Base-by-base conservation (phyloP, 2,329 filamentous ascomycete species). In the Trichoderma oligosporum region DNA sequence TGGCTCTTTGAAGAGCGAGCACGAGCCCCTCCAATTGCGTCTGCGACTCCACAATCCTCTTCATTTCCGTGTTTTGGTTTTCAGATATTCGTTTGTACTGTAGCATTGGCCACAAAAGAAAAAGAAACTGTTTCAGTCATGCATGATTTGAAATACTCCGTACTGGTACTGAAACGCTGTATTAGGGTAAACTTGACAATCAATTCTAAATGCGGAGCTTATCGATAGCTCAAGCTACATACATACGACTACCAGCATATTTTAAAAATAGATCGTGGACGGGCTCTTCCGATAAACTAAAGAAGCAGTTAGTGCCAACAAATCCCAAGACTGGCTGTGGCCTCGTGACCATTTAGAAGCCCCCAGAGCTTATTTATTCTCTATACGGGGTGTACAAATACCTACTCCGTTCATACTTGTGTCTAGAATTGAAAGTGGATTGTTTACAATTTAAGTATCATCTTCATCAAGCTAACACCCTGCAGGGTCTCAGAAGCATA, bases 281-380 rank as follows among this genome's bases (percentile, higher is more conserved):
- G 49, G 39, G 29, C 39, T 53, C 29, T 53, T 36, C 25, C 22
- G 49, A 11, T 31, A 53, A 35, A 25, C 29, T 44, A 44, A n/a
- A 12, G 20, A 44, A 5, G 11, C 24, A 24, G n/a, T n/a, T 31
- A 35, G n/a, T 22, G 39, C 38, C 49, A 44, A 16, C 29, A 53
- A 44, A 41, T 44, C 20, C 31, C 49, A 20, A 39, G 29, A 44
- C 20, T 31, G 49, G 49, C 49, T 53, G 27, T 18, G 49, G 29
- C 49, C 49, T 53, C 49, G 39, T 53, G 49, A 53, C 49, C 49
- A 31, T n/a, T n/a, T n/a, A n/a, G n/a, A n/a, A n/a, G n/a, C n/a
- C n/a, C n/a, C n/a, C n/a, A n/a, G n/a, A n/a, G n/a, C n/a, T n/a
- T n/a, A n/a, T n/a, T n/a, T n/a, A n/a, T n/a, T n/a, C n/a, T n/a